These are phyloP conservation scores for Lodderomyces jiufengensis DNA, from an alignment of 1,139 yeast species.

Conservation along the genomic window DNA sequence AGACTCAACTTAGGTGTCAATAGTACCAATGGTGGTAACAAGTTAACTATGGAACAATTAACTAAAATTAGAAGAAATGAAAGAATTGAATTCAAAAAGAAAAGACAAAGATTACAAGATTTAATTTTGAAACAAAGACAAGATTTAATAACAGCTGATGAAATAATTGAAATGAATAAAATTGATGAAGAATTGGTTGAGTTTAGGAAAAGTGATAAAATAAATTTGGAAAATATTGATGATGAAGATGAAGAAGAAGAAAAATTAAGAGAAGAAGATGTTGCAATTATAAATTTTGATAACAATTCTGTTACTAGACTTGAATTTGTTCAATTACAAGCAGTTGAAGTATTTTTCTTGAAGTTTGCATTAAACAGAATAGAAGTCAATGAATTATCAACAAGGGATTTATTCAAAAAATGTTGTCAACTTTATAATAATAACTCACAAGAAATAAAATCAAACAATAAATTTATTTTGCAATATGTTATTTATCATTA, in stretches of 20 bases:
- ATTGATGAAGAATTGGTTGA: conserved; percentile 24
- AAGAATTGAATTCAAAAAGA: conserved; percentile 66
- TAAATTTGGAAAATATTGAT: conserved; percentile 10
- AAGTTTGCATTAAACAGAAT: conserved; percentile 47
- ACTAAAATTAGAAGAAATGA: conserved; percentile 72
- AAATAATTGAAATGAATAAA: conserved; percentile 23
- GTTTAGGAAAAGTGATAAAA: conserved; percentile 17
- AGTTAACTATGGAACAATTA: conserved; percentile 62
- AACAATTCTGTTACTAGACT: conserved; percentile 39
- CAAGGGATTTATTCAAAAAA: conserved; percentile 24
- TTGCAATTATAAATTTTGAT: conserved; percentile 22
- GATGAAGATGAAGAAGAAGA: conserved; percentile 8
- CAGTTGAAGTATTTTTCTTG: conserved; percentile 73
- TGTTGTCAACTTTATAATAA: conserved; percentile 17
- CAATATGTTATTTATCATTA: conserved; percentile 81
- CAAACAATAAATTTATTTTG: conserved; percentile 41
- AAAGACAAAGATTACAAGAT: conserved; percentile 39
- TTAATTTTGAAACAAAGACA: conserved; percentile 30
- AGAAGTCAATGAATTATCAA: conserved; percentile 16
- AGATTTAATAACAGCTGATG: conserved; percentile 22
- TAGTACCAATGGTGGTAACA: conserved; percentile 25
- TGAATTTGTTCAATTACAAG: conserved; percentile 72
- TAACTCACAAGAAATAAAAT: conserved; percentile 9
- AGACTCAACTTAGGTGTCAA: conserved; percentile 36
- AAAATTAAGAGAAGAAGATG: conserved; percentile 10